Percentiles rank a stretch among this genome's conserved stretches.
Conservation (phyloP, 2,329 filamentous ascomycete genomes). For the Madurella fahalii region DNA sequence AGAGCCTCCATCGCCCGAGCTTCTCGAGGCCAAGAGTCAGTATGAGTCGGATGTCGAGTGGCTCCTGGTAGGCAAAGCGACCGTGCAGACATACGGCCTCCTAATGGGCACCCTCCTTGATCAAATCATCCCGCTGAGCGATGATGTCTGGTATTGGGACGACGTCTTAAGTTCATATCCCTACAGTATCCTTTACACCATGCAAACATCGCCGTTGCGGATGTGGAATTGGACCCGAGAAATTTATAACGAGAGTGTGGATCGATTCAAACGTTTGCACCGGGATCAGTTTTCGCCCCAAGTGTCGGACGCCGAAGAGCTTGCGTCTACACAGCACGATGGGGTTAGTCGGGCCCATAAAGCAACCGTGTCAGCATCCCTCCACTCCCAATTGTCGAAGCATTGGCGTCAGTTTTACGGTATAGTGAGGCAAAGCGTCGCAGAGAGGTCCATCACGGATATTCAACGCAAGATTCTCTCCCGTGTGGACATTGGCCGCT, state of each 20-base stretch:
- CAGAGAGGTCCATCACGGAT: conserved; percentile 65
- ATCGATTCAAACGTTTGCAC: conserved; percentile 36
- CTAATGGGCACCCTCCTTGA: conserved; percentile 74
- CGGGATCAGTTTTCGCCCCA: conserved; percentile 12
- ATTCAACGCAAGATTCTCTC: conserved; percentile 70
- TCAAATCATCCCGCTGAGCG: conserved; percentile 75
- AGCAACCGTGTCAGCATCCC: conserved; percentile 12
- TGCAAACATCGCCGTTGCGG: conserved; percentile 77
- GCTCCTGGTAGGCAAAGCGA: conserved; percentile 85
- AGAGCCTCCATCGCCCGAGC: conserved; percentile 22
- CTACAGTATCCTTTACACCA: conserved; percentile 75
- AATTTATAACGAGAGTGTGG: conserved; percentile 60
- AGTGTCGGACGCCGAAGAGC: not conserved
- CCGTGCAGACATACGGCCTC: conserved; percentile 82
- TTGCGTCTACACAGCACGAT: conserved; percentile 19
- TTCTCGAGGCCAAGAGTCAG: conserved; percentile 36
- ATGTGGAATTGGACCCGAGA: conserved; percentile 69
- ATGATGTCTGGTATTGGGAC: conserved; percentile 96
- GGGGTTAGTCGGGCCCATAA: not conserved
- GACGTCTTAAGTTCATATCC: conserved; percentile 75
- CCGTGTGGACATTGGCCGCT: conserved; percentile 70
- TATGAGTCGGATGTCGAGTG: conserved; percentile 82
- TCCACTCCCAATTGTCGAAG: conserved; percentile 38
- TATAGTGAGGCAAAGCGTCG: conserved; percentile 71
- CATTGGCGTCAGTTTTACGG: conserved; percentile 71